Evolutionary conservation across 805 yeast species (phyloP).

Genomic region (Lachancea sp.): DNA sequence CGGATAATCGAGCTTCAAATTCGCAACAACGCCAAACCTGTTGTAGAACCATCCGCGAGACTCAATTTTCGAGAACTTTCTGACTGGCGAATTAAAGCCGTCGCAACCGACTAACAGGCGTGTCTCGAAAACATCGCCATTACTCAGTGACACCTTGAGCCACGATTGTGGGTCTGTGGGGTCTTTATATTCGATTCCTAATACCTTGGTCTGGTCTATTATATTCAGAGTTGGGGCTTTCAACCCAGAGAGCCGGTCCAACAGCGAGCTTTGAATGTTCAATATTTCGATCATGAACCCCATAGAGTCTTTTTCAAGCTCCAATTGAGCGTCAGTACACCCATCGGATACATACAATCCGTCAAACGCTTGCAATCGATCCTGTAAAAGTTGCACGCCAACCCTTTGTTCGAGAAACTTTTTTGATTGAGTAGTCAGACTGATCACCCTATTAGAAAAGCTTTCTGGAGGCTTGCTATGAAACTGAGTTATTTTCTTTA

Average conservation of each 20-base stretch:
- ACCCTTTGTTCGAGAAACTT: conserved; percentile 63
- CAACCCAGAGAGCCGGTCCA: conserved; percentile 45
- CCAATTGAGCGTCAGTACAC: conserved; percentile 57
- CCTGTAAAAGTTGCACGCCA: conserved; percentile 65
- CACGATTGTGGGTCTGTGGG: conserved; percentile 45
- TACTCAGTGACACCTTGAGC: conserved; percentile 67
- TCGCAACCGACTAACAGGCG: conserved; percentile 91
- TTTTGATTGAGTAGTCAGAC: conserved; percentile 77
- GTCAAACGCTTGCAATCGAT: conserved; percentile 75
- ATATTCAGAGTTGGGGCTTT: conserved; percentile 37
- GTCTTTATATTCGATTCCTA: conserved; percentile 37
- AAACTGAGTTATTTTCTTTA: conserved; percentile 43
- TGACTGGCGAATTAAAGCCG: conserved; percentile 90
- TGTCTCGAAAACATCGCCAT: conserved; percentile 58
- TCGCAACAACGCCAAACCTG: conserved; percentile 88
- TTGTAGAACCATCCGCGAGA: conserved; percentile 90
- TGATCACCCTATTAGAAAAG: conserved; percentile 75
- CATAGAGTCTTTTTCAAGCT: conserved; percentile 52
- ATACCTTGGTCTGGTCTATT: conserved; percentile 63
- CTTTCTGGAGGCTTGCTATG: conserved; percentile 35
- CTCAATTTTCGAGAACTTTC: conserved; percentile 72
- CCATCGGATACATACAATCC: conserved; percentile 86
- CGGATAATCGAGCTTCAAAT: conserved; percentile 66
- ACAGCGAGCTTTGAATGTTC: conserved; percentile 72
- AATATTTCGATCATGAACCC: conserved; percentile 88